Conservation (phyloP, 2,329 filamentous ascomycete species). For the Xylariaceae sp. region DNA sequence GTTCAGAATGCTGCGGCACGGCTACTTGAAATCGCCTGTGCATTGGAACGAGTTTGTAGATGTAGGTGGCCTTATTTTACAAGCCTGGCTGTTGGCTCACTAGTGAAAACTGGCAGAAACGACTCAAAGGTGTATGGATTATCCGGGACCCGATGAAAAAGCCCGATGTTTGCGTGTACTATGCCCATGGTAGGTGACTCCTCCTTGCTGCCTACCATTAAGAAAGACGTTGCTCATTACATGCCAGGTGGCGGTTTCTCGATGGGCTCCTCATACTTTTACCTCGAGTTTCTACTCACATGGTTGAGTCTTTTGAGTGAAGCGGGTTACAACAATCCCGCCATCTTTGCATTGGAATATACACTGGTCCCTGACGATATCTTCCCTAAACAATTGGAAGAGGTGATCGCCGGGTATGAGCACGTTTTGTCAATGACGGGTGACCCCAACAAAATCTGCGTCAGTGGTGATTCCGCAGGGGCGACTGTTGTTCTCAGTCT, state of each 20-base stretch:
- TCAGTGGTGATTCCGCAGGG: slow-evolving; percentile 77
- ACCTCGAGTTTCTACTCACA: slow-evolving; percentile 75
- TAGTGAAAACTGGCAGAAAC: slow-evolving; percentile 27
- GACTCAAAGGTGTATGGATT: slow-evolving; percentile 66
- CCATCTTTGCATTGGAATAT: slow-evolving; percentile 76
- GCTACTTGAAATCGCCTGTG: slow-evolving; percentile 57
- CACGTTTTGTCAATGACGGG: slow-evolving; percentile 58
- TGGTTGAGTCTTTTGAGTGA: slow-evolving; percentile 64
- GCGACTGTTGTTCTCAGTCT: slow-evolving; percentile 70
- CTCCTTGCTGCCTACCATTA: not conserved
- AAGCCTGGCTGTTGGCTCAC: too few relatives aligned
- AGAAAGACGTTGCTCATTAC: slow-evolving; percentile 13
- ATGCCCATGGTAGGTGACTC: slow-evolving; percentile 60
- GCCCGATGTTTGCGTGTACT: slow-evolving; percentile 77
- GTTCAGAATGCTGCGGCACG: slow-evolving; percentile 72
- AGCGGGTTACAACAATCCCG: slow-evolving; percentile 67
- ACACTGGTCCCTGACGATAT: slow-evolving; percentile 70
- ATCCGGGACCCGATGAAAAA: slow-evolving; percentile 52
- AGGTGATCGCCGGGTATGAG: slow-evolving; percentile 67
- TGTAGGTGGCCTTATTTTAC: slow-evolving; percentile 30
- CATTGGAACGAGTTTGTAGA: slow-evolving; percentile 55
- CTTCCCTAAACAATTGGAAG: slow-evolving; percentile 69
- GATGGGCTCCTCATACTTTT: slow-evolving; percentile 80
- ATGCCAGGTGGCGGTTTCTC: slow-evolving; percentile 69
- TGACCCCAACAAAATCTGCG: slow-evolving; percentile 59